phyloP scores from a whole-genome alignment of 257 asterid genomes.

The Primulina eburnea region DNA sequence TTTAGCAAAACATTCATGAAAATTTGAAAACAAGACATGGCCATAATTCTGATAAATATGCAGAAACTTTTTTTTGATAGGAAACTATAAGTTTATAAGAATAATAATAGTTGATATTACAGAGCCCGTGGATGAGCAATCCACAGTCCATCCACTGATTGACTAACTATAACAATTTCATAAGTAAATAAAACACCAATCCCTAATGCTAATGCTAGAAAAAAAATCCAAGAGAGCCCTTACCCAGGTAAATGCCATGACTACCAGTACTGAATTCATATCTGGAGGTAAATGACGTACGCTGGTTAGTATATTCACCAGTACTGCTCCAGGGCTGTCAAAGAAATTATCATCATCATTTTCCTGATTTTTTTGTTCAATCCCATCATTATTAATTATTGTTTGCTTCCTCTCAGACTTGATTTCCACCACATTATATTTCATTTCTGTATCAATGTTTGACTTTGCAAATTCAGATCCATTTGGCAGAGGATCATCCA shows the following conservation, averaged over 20 bases:
- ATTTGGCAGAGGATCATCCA: slow-evolving; percentile 47
- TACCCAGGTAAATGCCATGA: slow-evolving; percentile 99
- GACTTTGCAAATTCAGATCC: slow-evolving; percentile 49
- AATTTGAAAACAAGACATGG: slow-evolving; percentile 17
- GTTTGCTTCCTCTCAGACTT: slow-evolving; percentile 42
- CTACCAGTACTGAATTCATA: slow-evolving; percentile 90
- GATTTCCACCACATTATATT: slow-evolving; percentile 28
- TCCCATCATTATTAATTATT: slow-evolving; percentile 31
- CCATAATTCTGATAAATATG: neutral
- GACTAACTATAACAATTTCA: too few species aligned
- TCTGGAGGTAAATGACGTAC: slow-evolving; percentile 95
- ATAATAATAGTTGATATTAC: too few species aligned
- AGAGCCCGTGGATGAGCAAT: too few species aligned
- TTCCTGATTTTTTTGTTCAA: slow-evolving; percentile 41
- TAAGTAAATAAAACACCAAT: too few species aligned
- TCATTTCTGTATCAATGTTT: slow-evolving; percentile 30
- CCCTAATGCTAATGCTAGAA: too few species aligned
- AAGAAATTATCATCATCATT: slow-evolving; percentile 41
- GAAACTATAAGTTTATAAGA: too few species aligned
- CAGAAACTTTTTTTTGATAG: too few species aligned
- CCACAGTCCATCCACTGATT: too few species aligned
- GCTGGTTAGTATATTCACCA: slow-evolving; percentile 89
- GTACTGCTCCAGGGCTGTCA: slow-evolving; percentile 96
- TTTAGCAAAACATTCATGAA: neutral
- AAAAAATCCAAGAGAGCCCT: slow-evolving; percentile 19